A percentile compares a stretch with the other conserved stretches of the same genome.
These are phyloP conservation scores for Ceratocystis variospora DNA, from an alignment of 2,329 filamentous ascomycete species.

Conservation along the genomic window DNA sequence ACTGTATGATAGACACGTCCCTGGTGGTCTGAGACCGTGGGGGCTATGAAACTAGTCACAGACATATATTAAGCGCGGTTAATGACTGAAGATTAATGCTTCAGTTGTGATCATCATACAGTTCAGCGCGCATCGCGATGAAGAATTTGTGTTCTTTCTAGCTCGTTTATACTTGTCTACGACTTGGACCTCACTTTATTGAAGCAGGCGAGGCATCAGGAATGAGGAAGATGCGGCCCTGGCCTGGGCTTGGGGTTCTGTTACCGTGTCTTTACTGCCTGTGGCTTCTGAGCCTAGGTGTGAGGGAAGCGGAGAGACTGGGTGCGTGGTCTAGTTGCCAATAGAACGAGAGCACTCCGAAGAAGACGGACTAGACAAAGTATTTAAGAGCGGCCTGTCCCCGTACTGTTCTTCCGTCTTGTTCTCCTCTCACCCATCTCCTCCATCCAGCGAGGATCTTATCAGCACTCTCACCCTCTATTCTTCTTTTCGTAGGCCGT, in stretches of 20 bases:
- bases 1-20: neutral
- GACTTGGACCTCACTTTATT: neutral
- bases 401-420: constrained; percentile 3
- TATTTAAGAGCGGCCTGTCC: constrained; percentile 11
- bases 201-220: neutral
- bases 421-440: constrained; percentile 7
- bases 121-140: neutral
- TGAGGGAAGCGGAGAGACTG: neutral
- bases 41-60: neutral
- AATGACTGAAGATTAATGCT: neutral
- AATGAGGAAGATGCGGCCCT: neutral
- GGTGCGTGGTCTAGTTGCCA: neutral
- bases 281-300: neutral
- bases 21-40: neutral
- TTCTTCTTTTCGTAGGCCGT: constrained; percentile 14
- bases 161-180: neutral
- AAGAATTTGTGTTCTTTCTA: neutral
- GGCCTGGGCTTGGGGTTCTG: neutral
- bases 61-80: neutral
- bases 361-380: neutral
- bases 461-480: neutral
- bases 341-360: neutral
- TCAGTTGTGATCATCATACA: constrained; percentile 4
- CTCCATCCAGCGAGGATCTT: constrained; percentile 10
- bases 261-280: neutral